These are phyloP conservation scores for Pseudomonodictys pantanalensis DNA, from an alignment of 495 filamentous ascomycete species.

Conservation along the genomic window DNA sequence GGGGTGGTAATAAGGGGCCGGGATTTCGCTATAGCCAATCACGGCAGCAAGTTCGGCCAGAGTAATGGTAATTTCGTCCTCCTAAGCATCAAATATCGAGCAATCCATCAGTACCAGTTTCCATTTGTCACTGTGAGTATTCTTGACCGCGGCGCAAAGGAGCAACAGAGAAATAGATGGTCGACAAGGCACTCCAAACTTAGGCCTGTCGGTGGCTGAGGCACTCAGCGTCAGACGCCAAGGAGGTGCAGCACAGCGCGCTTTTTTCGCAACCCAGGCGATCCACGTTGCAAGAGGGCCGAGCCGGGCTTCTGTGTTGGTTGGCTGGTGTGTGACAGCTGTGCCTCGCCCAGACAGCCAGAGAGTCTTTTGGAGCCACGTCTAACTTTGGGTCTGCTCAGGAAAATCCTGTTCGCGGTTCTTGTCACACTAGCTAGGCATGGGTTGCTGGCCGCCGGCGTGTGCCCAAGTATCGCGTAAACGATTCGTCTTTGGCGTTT, in stretches of 20 bases:
- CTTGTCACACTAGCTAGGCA: no score
- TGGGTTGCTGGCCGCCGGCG: slow-evolving; percentile 1
- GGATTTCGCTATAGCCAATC: slow-evolving; percentile 1
- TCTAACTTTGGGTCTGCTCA: background rate
- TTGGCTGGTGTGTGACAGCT: slow-evolving; percentile 9
- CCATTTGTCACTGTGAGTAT: background rate
- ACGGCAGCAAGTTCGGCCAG: slow-evolving; percentile 3
- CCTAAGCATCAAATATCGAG: slow-evolving; percentile 1
- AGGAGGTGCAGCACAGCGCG: background rate
- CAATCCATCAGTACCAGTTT: background rate
- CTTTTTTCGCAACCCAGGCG: background rate
- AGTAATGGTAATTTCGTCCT: slow-evolving; percentile 30
- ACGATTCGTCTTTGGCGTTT: background rate
- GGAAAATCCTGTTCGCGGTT: background rate
- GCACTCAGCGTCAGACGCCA: background rate
- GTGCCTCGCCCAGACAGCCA: slow-evolving; percentile 5
- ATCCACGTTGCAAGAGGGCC: no score
- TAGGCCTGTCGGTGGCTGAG: background rate
- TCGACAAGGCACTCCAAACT: background rate
- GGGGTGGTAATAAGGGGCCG: background rate
- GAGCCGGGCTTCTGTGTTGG: background rate
- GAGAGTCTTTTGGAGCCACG: slow-evolving; percentile 9
- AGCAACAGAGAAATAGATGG: background rate
- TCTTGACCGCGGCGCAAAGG: background rate
- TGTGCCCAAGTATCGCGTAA: background rate